Base-by-base conservation (phyloP, 768 basidiomycete genomes). In the Boletus coccyginus region DNA sequence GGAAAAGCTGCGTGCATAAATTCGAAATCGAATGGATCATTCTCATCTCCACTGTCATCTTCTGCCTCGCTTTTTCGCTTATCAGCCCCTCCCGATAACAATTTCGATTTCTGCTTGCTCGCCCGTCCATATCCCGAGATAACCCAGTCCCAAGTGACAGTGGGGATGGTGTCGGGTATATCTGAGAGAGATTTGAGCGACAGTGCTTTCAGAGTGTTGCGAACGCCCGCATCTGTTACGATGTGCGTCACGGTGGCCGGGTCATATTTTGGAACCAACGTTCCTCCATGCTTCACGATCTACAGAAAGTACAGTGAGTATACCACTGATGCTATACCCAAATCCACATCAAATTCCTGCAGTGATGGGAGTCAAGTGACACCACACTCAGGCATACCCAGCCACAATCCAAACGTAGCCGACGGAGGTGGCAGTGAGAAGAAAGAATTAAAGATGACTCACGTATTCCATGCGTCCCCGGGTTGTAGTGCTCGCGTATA, bases 241-340 rank as follows among this genome's bases (percentile, higher is more conserved):
- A 92, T 85, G 62, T 90, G 87, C 5, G 90, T 90, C 31, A 87
- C 81, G 9, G 67, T 58, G 6, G 63, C 58, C 3, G 82, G 72
- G 58, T 91, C 84, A 62, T 81, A 92, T 36, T 62, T 73, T 3
- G 87, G 78, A 39, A 82, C 70, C 27, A 92, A 72, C 21, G 77
- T 81, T 43, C 82, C 90, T 12, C 90, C 90, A 58, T 82, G 72
- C 56, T 74, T 75, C 42, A 84, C 74, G 40, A 92, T 81, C 90
- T 92, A 59, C 31, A 11, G 7, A 36, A 46, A 32, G 10, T 12
- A 38, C 1, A 11, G 12, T 64, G n/a, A 68, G 60, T 21, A 43
- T 31, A 24, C 11, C 50, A n/a, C 27, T 7, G 31, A 35, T 12
- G 21, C 9, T 29, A 47, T 8, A 33, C 17, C 12, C 38, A 21